Evolutionary conservation across 139 green algal species (phyloP), one percentile per base, ranked within the genome.

Genomic region (Chlorokybus atmophyticus): DNA sequence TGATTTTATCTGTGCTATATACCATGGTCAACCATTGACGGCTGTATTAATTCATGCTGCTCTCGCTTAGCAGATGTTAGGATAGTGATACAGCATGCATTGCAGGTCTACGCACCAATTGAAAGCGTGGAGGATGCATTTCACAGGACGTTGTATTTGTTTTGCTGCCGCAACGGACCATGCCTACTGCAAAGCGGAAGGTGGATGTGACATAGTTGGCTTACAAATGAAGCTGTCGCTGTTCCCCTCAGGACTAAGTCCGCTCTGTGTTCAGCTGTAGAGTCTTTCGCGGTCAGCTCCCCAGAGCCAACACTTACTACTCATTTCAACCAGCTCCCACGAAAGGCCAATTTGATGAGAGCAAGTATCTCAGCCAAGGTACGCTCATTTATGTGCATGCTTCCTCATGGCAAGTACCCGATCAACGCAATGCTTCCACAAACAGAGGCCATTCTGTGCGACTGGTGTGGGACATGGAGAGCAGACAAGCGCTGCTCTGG

Each of bases 401-500:
- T n/a, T n/a, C n/a, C n/a, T n/a, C n/a, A n/a, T n/a, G n/a, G n/a
- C n/a, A n/a, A n/a, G n/a, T n/a, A n/a, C n/a, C n/a, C n/a, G n/a
- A n/a, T n/a, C n/a, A n/a, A n/a, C n/a, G n/a, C n/a, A n/a, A n/a
- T n/a, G n/a, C n/a, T n/a, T n/a, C n/a, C n/a, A n/a, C n/a, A n/a
- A n/a, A n/a, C n/a, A n/a, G n/a, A n/a, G n/a, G 50, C 32, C 5
- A 4, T 58, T 8, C 50, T 32, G 4, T 58, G 50, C 32, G 23
- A 14, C 29, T 58, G 50, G 50, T 58, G 50, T 58, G 50, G 29
- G 26, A 58, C 10, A 4, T 58, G 50, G 50, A 4, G 10, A 52
- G 50, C 50, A 52, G 50, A 58, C 29, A 58, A 58, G 10, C 50
- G 50, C 4, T 58, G 50, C 50, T 25, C 29, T 29, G 50, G 50